Conservation (phyloP, 2,329 filamentous ascomycete genomes). For the Sporothrix mexicana region DNA sequence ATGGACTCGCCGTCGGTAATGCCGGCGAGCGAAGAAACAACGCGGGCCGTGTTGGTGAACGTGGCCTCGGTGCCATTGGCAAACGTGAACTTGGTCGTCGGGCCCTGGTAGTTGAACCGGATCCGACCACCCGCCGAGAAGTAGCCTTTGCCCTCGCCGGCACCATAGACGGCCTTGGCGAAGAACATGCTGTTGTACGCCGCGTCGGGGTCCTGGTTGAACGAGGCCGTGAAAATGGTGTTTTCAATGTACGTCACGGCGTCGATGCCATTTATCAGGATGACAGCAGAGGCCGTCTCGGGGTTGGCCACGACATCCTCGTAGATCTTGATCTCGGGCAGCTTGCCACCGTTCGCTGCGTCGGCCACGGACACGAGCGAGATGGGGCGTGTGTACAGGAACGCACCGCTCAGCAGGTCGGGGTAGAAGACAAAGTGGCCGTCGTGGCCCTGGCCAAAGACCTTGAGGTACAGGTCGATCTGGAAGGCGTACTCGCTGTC, state of each 20-base stretch:
- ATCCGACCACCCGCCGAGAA: slow-evolving; percentile 45
- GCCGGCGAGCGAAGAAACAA: slow-evolving; percentile 43
- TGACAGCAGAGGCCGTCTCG: slow-evolving; percentile 38
- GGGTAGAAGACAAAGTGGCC: slow-evolving; percentile 52
- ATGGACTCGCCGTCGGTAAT: slow-evolving; percentile 45
- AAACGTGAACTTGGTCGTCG: slow-evolving; percentile 47
- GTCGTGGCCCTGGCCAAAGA: slow-evolving; percentile 50
- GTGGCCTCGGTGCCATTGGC: slow-evolving; percentile 46
- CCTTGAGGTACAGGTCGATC: slow-evolving; percentile 47
- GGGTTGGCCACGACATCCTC: slow-evolving; percentile 36
- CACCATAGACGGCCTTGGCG: slow-evolving; percentile 38
- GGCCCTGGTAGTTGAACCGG: slow-evolving; percentile 43
- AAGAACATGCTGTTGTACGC: slow-evolving; percentile 51
- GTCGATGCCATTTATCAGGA: slow-evolving; percentile 43
- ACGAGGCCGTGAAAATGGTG: slow-evolving; percentile 48
- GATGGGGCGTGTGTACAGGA: slow-evolving; percentile 47
- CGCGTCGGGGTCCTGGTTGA: slow-evolving; percentile 43
- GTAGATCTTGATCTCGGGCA: slow-evolving; percentile 59
- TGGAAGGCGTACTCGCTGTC: slow-evolving; percentile 51
- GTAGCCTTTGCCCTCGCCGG: slow-evolving; percentile 39
- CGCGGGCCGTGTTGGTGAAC: slow-evolving; percentile 44
- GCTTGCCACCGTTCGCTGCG: slow-evolving; percentile 39
- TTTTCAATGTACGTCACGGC: slow-evolving; percentile 50
- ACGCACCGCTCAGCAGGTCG: slow-evolving; percentile 48
- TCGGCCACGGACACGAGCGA: slow-evolving; percentile 52